Conservation (phyloP, 2,329 filamentous ascomycete genomes). For the Trichoderma sp. region DNA sequence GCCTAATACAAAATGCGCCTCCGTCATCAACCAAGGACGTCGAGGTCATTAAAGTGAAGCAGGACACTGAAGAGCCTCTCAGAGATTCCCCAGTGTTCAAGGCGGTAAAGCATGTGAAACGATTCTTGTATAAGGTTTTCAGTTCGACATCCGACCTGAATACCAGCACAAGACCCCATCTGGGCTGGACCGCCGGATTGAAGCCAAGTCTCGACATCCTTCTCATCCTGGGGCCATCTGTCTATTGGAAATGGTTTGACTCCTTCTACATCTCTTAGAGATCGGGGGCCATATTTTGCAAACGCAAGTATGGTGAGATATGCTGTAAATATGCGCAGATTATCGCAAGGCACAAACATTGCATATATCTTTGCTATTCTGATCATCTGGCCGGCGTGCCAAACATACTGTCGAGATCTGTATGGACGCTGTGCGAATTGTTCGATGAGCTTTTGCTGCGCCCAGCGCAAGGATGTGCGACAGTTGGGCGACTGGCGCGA, state of each 20-base stretch:
- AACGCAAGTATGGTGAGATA: constrained; percentile 31
- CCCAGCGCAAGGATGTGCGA: constrained; percentile 22
- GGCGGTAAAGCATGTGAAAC: constrained; percentile 25
- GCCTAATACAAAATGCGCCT: not conserved
- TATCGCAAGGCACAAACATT: constrained; percentile 32
- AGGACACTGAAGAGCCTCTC: constrained; percentile 27
- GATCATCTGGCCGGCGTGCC: constrained; percentile 33
- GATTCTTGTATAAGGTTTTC: constrained; percentile 26
- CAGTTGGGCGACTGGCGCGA: not conserved
- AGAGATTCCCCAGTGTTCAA: constrained; percentile 29
- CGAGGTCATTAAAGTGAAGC: constrained; percentile 24
- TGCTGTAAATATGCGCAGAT: constrained; percentile 34
- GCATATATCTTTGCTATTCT: constrained; percentile 31
- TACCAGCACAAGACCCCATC: constrained; percentile 24
- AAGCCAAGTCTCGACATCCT: constrained; percentile 25
- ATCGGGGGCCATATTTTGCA: constrained; percentile 25
- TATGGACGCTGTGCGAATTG: constrained; percentile 24
- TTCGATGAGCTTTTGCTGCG: constrained; percentile 26
- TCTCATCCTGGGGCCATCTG: not conserved
- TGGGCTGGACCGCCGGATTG: constrained; percentile 26
- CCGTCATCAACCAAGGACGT: constrained; percentile 11
- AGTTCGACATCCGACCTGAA: not conserved
- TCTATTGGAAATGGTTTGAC: constrained; percentile 24
- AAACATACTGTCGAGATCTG: constrained; percentile 26
- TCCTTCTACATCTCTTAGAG: not conserved